Percentiles rank a stretch among this genome's conserved stretches.
Evolutionary conservation across 768 basidiomycete species (phyloP).

Genomic region (Botryobasidium botryosum): DNA sequence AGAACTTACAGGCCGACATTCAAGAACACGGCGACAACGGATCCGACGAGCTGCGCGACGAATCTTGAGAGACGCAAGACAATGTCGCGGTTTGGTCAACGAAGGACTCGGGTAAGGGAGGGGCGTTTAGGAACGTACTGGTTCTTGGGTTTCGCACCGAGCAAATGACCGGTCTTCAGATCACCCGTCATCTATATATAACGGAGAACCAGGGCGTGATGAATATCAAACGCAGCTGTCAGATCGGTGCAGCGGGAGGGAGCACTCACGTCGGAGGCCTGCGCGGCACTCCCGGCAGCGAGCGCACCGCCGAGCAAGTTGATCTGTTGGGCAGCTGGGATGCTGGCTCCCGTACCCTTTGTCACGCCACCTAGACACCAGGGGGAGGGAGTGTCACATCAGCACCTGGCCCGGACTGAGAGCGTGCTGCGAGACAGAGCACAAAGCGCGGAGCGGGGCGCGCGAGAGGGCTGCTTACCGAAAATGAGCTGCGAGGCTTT

Average conservation of each 20-base stretch:
- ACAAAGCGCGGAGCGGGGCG: no score
- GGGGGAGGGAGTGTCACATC: no score
- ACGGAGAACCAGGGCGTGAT: no score
- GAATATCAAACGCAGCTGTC: no score
- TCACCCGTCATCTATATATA: slow-evolving; percentile 60
- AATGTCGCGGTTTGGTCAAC: no score
- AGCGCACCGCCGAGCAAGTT: slow-evolving; percentile 38
- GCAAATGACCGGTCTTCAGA: slow-evolving; percentile 51
- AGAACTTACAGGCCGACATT: slow-evolving; percentile 27
- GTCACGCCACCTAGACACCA: slow-evolving; percentile 41
- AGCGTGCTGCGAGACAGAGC: no score
- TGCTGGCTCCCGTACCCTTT: slow-evolving; percentile 27
- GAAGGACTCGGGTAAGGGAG: no score
- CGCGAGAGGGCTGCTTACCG: no score
- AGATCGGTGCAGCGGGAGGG: no score
- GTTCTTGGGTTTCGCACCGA: slow-evolving; percentile 43
- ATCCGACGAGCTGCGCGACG: slow-evolving; percentile 38
- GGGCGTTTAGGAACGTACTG: no score
- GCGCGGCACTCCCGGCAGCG: slow-evolving; percentile 37
- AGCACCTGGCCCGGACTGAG: no score
- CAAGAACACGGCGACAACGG: slow-evolving; percentile 44
- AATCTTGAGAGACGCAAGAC: no score
- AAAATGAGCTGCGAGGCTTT: slow-evolving; percentile 46
- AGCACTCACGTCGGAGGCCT: slow-evolving; percentile 40
- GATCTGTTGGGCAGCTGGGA: slow-evolving; percentile 26